Percentiles rank a stretch among this genome's conserved stretches.
Conservation (phyloP, 495 filamentous ascomycete genomes). For the Penicillium parvum region DNA sequence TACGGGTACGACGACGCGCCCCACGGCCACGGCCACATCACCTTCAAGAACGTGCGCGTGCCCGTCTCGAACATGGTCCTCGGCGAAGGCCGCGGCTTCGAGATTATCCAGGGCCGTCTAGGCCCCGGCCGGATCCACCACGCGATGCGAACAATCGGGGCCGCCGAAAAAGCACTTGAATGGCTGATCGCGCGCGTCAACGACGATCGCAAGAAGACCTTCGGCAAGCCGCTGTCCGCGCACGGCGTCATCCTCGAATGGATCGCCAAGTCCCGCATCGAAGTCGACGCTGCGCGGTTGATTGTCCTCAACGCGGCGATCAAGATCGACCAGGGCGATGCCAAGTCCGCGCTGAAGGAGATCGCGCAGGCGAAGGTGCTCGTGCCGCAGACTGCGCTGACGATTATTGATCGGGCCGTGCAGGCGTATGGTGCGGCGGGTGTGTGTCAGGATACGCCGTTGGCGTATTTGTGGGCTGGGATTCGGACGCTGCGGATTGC, state of each 20-base stretch:
- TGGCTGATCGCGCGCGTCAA: conserved; percentile 89
- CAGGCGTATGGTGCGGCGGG: conserved; percentile 84
- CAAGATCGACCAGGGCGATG: conserved; percentile 78
- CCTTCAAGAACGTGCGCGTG: conserved; percentile 79
- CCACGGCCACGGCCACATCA: conserved; percentile 87
- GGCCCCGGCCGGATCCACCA: conserved; percentile 93
- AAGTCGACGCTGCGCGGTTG: conserved; percentile 83
- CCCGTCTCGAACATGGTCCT: conserved; percentile 75
- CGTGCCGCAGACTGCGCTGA: conserved; percentile 69
- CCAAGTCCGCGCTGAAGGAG: conserved; percentile 75
- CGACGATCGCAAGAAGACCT: conserved; percentile 79
- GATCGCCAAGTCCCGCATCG: conserved; percentile 84
- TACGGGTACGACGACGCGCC: conserved; percentile 95
- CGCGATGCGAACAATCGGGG: conserved; percentile 86
- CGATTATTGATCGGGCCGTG: conserved; percentile 81
- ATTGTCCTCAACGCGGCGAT: conserved; percentile 86
- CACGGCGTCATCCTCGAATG: conserved; percentile 93
- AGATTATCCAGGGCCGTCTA: conserved; percentile 91
- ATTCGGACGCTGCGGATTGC: conserved; percentile 80
- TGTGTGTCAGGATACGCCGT: conserved; percentile 84
- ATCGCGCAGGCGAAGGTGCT: conserved; percentile 87
- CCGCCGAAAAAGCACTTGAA: conserved; percentile 77
- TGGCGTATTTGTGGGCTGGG: conserved; percentile 81
- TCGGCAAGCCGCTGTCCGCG: conserved; percentile 71
- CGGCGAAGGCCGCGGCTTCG: conserved; percentile 88